Conservation (phyloP, 352 stramenopile species). For the Plasmopara halstedii region DNA sequence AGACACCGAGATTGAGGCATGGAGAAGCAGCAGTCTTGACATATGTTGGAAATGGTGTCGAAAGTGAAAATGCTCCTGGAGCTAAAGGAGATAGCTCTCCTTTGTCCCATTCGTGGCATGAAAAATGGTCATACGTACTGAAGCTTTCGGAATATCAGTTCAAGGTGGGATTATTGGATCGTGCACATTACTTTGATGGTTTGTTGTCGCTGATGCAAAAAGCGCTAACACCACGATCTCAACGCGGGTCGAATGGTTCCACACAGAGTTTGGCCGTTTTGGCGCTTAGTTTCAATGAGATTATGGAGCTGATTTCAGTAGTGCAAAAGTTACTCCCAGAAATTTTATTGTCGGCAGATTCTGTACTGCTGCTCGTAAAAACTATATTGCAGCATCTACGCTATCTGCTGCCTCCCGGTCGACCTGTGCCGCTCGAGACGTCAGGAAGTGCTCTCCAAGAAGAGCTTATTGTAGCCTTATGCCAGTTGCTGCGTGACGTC, state of each 20-base stretch:
- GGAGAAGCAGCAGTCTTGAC: conserved; percentile 7
- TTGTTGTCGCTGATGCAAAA: conserved; percentile 77
- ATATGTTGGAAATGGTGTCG: conserved; percentile 1
- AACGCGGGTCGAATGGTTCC: conserved; percentile 17
- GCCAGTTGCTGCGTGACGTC: conserved; percentile 66
- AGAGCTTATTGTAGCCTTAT: conserved; percentile 59
- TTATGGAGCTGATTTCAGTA: conserved; percentile 65
- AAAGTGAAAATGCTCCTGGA: conserved; percentile 2
- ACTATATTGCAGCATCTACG: conserved; percentile 69
- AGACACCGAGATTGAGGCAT: conserved; percentile 16
- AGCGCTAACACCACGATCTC: conserved; percentile 44
- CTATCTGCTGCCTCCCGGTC: conserved; percentile 58
- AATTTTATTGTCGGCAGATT: conserved; percentile 47
- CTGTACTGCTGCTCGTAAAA: conserved; percentile 63
- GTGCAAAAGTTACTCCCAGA: conserved; percentile 69
- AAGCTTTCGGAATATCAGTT: conserved; percentile 81
- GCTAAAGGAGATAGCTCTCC: conserved; percentile 8
- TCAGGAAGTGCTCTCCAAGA: conserved; percentile 47
- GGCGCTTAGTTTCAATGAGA: conserved; percentile 55
- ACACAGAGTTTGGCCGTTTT: conserved; percentile 38
- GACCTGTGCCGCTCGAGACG: conserved; percentile 27
- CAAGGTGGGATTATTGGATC: conserved; percentile 62
- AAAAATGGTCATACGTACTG: conserved; percentile 80
- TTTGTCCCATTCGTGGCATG: conserved; percentile 35
- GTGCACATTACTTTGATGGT: conserved; percentile 71